Conservation (phyloP, 2,329 filamentous ascomycete species). For the Arthrobotrys musiformis region DNA sequence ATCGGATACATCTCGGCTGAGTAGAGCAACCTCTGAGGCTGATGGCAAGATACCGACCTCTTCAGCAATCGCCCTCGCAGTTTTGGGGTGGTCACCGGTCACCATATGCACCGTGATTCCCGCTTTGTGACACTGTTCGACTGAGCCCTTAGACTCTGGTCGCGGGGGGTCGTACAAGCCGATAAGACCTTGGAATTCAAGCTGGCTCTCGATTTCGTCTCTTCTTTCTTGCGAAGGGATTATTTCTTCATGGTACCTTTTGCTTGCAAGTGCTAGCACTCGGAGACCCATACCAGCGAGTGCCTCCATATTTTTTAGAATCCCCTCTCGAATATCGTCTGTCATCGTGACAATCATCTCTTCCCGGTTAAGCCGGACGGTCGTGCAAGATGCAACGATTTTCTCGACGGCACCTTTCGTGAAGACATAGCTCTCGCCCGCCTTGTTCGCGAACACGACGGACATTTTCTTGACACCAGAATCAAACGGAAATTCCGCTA, state of each 20-base stretch:
- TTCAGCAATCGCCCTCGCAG: conserved; percentile 79
- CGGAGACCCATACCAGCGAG: conserved; percentile 75
- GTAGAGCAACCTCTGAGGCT: conserved; percentile 67
- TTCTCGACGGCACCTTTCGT: conserved; percentile 77
- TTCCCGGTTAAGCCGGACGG: conserved; percentile 65
- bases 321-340: conserved; percentile 64
- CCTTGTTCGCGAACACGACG: conserved; percentile 70
- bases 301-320: conserved; percentile 75
- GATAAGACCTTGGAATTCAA: conserved; percentile 81
- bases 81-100: conserved; percentile 83
- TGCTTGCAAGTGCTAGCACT: conserved; percentile 74
- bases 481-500: conserved; percentile 78
- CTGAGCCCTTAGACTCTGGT: conserved; percentile 78
- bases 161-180: conserved; percentile 89
- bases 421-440: conserved; percentile 66
- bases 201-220: conserved; percentile 72
- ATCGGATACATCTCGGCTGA: conserved; percentile 71
- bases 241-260: conserved; percentile 61
- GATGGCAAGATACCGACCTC: conserved; percentile 81
- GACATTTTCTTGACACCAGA: conserved; percentile 81
- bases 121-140: conserved; percentile 75
- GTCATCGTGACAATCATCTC: conserved; percentile 62
- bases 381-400: conserved; percentile 73
- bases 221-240: conserved; percentile 67
- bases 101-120: conserved; percentile 85